A percentile compares a stretch with the other conserved stretches of the same genome.
Evolutionary conservation across 768 basidiomycete genomes (phyloP).

Genomic region (Crassisporium funariophilum): DNA sequence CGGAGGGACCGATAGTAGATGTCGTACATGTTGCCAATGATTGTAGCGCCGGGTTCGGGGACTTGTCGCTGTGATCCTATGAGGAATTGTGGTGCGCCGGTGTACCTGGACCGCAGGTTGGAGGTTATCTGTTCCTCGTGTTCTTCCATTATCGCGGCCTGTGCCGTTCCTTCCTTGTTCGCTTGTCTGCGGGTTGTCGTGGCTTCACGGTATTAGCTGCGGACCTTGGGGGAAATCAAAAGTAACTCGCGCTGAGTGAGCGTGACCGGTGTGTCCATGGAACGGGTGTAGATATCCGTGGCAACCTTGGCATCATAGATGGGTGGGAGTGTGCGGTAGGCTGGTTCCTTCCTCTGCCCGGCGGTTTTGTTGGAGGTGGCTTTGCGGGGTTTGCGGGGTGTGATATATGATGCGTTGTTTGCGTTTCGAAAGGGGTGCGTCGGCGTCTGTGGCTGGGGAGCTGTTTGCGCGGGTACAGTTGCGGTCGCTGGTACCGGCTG

Average conservation of each 20-base stretch:
- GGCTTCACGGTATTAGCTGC: slow-evolving; percentile 14
- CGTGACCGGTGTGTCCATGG: slow-evolving; percentile 18
- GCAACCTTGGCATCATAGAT: slow-evolving; percentile 20
- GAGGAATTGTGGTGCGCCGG: neutral
- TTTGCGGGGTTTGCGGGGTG: slow-evolving; percentile 11
- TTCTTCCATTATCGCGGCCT: neutral
- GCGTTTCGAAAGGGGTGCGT: slow-evolving; percentile 18
- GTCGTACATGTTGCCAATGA: slow-evolving; percentile 7
- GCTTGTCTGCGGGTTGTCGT: slow-evolving; percentile 14
- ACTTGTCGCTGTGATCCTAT: slow-evolving; percentile 5
- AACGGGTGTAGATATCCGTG: slow-evolving; percentile 9
- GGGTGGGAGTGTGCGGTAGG: slow-evolving; percentile 18
- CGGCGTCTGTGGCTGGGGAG: no score
- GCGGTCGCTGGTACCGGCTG: no score
- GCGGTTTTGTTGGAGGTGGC: slow-evolving; percentile 4
- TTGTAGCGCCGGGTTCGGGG: slow-evolving; percentile 3
- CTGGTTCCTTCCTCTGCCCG: slow-evolving; percentile 13
- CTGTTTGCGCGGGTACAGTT: no score
- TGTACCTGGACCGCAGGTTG: neutral
- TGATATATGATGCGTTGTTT: slow-evolving; percentile 18
- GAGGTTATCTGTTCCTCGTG: neutral
- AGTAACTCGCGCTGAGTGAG: slow-evolving; percentile 21
- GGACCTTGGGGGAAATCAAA: slow-evolving; percentile 21
- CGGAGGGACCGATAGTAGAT: slow-evolving; percentile 12
- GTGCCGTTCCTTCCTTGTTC: neutral